Percentiles rank a stretch among this genome's conserved stretches.
These are phyloP conservation scores for Endotrypanum monterogeii DNA, from an alignment of 208 protist species.

Conservation along the genomic window DNA sequence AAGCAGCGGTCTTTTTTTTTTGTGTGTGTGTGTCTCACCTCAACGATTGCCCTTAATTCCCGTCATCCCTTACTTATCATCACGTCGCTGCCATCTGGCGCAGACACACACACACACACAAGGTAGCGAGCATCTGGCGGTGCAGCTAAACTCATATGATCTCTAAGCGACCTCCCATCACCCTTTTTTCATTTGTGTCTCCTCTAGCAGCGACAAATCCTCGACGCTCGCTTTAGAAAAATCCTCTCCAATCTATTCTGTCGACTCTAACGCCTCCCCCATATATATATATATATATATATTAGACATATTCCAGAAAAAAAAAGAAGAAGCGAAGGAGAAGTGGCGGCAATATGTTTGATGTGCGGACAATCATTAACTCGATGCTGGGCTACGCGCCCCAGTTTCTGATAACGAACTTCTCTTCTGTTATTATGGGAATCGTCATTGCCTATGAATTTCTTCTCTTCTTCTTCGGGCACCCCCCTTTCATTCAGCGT, in stretches of 20 bases:
- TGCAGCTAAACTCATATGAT: neutral
- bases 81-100: too few species aligned
- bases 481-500: constrained; percentile 42
- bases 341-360: constrained; percentile 29
- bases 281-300: too few species aligned
- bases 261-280: too few species aligned
- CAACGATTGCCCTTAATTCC: neutral
- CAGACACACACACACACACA: neutral
- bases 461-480: constrained; percentile 52
- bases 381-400: constrained; percentile 42
- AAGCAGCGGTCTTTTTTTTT: too few species aligned
- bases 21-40: too few species aligned
- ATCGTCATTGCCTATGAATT: constrained; percentile 53
- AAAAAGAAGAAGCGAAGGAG: neutral
- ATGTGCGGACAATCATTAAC: constrained; percentile 31
- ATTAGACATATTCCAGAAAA: too few species aligned
- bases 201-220: neutral
- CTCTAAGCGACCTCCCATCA: neutral
- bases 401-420: constrained; percentile 44
- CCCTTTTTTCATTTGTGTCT: neutral
- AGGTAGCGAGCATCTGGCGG: neutral
- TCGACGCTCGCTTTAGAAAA: too few species aligned
- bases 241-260: too few species aligned
- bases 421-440: constrained; percentile 61
- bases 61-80: neutral